Conservation (phyloP, 2,329 filamentous ascomycete species). For the Pseudogymnoascus sp. region DNA sequence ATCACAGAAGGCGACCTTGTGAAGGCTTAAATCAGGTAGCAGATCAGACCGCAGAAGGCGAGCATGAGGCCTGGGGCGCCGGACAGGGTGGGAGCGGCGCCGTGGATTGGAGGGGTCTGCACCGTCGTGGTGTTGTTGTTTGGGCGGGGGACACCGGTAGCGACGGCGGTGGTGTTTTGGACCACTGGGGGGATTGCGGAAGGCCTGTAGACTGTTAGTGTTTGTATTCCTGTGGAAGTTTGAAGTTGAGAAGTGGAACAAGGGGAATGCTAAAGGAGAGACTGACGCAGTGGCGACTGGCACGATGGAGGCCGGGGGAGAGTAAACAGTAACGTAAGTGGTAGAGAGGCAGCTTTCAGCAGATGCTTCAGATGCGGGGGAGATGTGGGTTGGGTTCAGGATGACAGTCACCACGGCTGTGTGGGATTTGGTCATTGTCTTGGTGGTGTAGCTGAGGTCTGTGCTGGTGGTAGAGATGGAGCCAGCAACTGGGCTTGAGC, state of each 20-base stretch:
- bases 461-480: neutral
- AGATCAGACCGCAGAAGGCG: neutral
- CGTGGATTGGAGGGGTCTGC: neutral
- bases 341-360: neutral
- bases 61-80: neutral
- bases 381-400: neutral
- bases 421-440: neutral
- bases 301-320: neutral
- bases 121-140: neutral
- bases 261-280: neutral
- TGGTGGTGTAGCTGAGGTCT: neutral
- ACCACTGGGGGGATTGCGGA: neutral
- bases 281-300: neutral
- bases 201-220: neutral
- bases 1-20: neutral
- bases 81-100: neutral
- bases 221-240: neutral
- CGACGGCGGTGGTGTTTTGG: neutral
- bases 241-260: neutral
- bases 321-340: neutral
- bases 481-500: neutral
- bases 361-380: neutral
- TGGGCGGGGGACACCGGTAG: no score
- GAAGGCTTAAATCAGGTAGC: neutral
- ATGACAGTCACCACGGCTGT: neutral